Conservation (phyloP, 441 rosid species). For the Corymbia calophylla region DNA sequence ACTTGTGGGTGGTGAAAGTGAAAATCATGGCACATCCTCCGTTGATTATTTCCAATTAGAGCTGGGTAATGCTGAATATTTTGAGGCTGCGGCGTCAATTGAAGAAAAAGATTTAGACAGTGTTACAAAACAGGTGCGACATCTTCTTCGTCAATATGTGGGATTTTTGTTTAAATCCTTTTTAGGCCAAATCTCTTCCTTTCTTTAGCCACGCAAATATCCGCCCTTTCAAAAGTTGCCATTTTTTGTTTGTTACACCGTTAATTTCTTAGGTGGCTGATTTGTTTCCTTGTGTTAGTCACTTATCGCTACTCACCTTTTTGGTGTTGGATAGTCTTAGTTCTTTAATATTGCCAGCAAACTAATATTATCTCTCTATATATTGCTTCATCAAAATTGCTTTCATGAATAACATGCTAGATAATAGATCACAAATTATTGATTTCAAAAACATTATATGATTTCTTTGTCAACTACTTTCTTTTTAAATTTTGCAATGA, state of each 20-base stretch:
- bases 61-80: neutral
- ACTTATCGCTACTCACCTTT: neutral
- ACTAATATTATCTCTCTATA: neutral
- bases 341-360: neutral
- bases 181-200: neutral
- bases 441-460: neutral
- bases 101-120: neutral
- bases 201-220: neutral
- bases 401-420: neutral
- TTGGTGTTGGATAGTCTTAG: neutral
- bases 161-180: neutral
- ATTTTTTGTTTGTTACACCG: neutral
- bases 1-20: neutral
- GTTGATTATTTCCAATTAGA: too few species aligned
- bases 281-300: neutral
- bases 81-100: neutral
- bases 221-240: neutral
- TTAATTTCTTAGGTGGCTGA: neutral
- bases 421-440: neutral
- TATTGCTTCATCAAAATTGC: neutral
- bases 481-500: neutral
- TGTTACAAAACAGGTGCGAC: neutral
- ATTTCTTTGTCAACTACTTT: neutral
- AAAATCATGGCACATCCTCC: neutral
- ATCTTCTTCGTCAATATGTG: neutral